Evolutionary conservation across 2,329 filamentous ascomycete species (phyloP), one percentile per base, ranked within the genome.

Genomic region (Nothomitra cinnamomea): DNA sequence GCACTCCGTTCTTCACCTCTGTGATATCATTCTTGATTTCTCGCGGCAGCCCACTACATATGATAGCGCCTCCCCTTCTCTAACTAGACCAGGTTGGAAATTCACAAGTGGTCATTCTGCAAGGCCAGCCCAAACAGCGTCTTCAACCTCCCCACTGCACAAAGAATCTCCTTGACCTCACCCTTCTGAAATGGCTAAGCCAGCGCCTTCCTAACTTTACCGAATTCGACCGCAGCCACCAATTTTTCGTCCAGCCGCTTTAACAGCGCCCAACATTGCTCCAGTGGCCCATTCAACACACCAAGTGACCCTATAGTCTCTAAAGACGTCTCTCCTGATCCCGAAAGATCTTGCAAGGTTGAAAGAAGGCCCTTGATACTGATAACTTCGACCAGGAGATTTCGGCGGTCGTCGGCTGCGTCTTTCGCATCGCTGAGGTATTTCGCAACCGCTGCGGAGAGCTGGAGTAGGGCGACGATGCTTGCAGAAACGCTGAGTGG

Each of bases 131-230:
- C 47, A 17, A 59, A 57, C 6, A 57, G 38, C 1, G 50, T 42
- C 57, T 58, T 59, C n/a, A 55, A 53, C 15, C 58, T 52, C 53
- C 58, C 58, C 22, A 59, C 56, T 12, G 21, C 51, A 12, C 21
- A 21, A n/a, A 58, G 28, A 40, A 59, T 57, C 1, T 54, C 52
- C n/a, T 51, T 41, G 15, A 58, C 48, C n/a, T 60, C 55, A 25
- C 52, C 42, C 40, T 57, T 56, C 41, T 57, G 42, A 21, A 60
- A 56, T 1, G 57, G 57, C 58, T 57, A 60, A 7, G 19, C 28
- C 3, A 60, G 4, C 1, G 41, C 28, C 6, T 52, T 54, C 24
- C 43, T 43, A 21, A 35, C 6, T 22, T 54, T 55, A 10, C 32
- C 52, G 3, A 53, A 19, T 15, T 54, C 40, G 32, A 47, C 32